Evolutionary conservation across 2,329 filamentous ascomycete species (phyloP).

Genomic region (Pseudogymnoascus pannorum): DNA sequence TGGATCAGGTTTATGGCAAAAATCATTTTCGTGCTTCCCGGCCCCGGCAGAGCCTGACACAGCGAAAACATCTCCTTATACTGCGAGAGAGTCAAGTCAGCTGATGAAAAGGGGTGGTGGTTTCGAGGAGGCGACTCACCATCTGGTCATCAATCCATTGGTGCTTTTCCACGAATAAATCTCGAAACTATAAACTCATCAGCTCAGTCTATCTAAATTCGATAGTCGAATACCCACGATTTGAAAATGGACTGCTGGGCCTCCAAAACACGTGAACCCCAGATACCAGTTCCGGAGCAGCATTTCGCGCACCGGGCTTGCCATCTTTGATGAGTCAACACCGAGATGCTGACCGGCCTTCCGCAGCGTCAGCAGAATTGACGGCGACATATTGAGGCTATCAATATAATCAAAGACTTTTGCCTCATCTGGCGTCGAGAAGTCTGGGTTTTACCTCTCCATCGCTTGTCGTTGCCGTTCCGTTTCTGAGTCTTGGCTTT

Average conservation of each 20-base stretch:
- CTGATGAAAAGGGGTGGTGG: neutral
- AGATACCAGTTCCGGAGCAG: slow-evolving; percentile 46
- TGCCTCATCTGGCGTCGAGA: neutral
- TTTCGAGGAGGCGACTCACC: neutral
- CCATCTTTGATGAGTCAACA: neutral
- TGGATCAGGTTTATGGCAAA: slow-evolving; percentile 62
- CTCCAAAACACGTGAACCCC: slow-evolving; percentile 59
- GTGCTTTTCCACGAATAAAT: slow-evolving; percentile 51
- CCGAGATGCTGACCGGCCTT: neutral
- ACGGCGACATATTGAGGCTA: neutral
- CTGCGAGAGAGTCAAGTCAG: slow-evolving; percentile 21
- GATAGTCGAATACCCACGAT: slow-evolving; percentile 35
- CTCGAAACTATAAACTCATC: slow-evolving; percentile 41
- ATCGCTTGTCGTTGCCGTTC: neutral
- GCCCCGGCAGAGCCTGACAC: slow-evolving; percentile 60
- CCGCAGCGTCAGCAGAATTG: neutral
- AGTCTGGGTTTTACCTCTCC: neutral
- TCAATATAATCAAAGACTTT: neutral
- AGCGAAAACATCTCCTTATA: slow-evolving; percentile 68
- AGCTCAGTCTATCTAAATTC: neutral
- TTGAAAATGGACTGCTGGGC: slow-evolving; percentile 63
- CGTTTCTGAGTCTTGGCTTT: neutral
- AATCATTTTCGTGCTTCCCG: slow-evolving; percentile 63
- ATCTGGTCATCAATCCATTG: slow-evolving; percentile 64
- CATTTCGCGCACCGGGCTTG: neutral